These are phyloP conservation scores for Acer yangbiense DNA, from an alignment of 345 rosid species.

Conservation along the genomic window DNA sequence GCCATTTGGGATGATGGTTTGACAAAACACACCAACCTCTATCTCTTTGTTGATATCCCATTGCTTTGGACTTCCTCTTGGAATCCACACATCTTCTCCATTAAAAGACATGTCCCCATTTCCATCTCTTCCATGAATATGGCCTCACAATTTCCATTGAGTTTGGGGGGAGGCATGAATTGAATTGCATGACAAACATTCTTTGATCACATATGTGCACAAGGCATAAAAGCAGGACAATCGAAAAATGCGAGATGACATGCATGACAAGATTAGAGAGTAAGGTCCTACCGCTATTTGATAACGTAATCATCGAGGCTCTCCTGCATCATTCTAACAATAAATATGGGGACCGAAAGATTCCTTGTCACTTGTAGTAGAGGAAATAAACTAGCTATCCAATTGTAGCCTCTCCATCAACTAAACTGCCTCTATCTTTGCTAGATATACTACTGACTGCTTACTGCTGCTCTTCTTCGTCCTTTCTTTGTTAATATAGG, in stretches of 20 bases:
- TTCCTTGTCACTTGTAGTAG: constrained; percentile 20
- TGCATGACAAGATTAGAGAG: background rate
- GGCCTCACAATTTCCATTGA: too few species aligned
- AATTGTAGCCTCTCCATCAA: constrained; percentile 65
- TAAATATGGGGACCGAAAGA: constrained; percentile 9
- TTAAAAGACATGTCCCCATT: too few species aligned
- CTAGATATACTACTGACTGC: constrained; percentile 35
- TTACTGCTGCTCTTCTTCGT: constrained; percentile 40
- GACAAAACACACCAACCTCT: too few species aligned
- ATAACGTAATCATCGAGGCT: constrained; percentile 13
- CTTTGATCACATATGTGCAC: background rate
- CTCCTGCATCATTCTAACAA: constrained; percentile 23
- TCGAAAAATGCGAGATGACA: background rate
- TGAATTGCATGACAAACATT: too few species aligned
- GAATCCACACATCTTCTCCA: too few species aligned
- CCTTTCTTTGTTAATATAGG: constrained; percentile 32
- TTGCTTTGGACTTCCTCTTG: too few species aligned
- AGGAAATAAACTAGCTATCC: constrained; percentile 31
- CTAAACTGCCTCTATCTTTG: constrained; percentile 50
- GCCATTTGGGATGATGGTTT: too few species aligned
- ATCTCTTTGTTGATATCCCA: too few species aligned
- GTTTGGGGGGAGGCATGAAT: too few species aligned
- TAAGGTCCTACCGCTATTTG: constrained; percentile 27
- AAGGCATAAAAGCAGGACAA: background rate
- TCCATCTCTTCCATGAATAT: too few species aligned